Base-by-base conservation (phyloP, 106 monocot species). In the Platanthera zijinensis region DNA sequence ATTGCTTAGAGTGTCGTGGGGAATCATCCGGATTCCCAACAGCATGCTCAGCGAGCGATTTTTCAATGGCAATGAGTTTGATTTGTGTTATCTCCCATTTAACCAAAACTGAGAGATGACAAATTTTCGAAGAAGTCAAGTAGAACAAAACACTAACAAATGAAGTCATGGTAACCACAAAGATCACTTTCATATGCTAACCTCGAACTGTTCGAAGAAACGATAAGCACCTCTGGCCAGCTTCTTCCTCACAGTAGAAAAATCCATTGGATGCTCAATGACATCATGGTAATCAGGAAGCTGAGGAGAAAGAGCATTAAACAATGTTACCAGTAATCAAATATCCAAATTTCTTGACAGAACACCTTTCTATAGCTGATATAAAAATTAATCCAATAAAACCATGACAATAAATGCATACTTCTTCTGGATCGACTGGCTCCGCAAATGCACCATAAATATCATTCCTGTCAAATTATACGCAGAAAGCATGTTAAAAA, bases 191-290 rank as follows among this genome's bases (percentile, higher is more conserved):
- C 17, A 48, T 8, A 70, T 70, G 48, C 70, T 70, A 48, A 96
- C 96, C 96, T 96, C 96, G 75, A 96, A 96, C 73, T 96, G 87
- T 74, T 96, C 95, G 72, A 96, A 87, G 10, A 80, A 81, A n/a
- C 67, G 72, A 62, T 93, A 96, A 10, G 51, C 67, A 76, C 80
- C 82, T 52, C 80, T 80, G 8, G 76, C 84, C 50, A 96, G 79
- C 77, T 93, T 96, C 74, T 79, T 96, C 80, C 85, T 89, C 76
- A 96, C 75, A 11, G 96, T 96, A 30, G 86, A 79, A 78, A 93
- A 96, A 79, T 96, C 96, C 96, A 96, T 93, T 52, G 96, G 96
- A 82, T 92, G 88, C 75, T 93, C 89, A 70, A 93, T 93, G 71
- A 96, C 83, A 63, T 90, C 90, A 75, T 84, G 84, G 73, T 96